phyloP scores from a whole-genome alignment of 306 rosid genomes.

The Malus sylvestris region DNA sequence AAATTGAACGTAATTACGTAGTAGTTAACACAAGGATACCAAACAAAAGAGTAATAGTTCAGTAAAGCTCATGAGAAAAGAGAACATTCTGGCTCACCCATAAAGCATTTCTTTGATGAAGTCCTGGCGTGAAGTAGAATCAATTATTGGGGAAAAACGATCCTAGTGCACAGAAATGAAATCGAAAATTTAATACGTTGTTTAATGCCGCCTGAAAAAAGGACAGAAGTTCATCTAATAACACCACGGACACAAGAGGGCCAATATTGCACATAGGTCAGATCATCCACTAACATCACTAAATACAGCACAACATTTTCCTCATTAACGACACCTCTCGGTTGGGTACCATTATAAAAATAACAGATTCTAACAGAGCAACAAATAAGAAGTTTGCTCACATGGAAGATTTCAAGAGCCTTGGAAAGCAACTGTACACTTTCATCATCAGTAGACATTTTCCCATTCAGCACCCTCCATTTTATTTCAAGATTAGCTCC shows the following conservation, averaged over 20 bases:
- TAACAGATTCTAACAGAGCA: not conserved
- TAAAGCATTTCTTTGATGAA: slow-evolving; percentile 81
- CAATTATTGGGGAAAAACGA: slow-evolving; percentile 82
- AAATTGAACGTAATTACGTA: not conserved
- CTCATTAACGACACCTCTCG: too few species aligned
- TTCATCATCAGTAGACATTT: slow-evolving; percentile 31
- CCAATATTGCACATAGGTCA: not conserved
- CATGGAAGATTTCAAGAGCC: slow-evolving; percentile 59
- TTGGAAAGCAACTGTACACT: slow-evolving; percentile 44
- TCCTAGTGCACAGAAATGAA: slow-evolving; percentile 44
- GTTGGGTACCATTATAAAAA: not conserved
- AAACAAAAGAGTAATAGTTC: not conserved
- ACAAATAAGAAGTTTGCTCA: slow-evolving; percentile 26
- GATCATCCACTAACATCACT: not conserved
- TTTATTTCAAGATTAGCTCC: slow-evolving; percentile 35
- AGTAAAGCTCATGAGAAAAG: not conserved
- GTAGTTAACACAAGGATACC: not conserved
- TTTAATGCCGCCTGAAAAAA: not conserved
- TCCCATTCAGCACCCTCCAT: slow-evolving; percentile 76
- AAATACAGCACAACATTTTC: not conserved
- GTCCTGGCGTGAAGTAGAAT: slow-evolving; percentile 67
- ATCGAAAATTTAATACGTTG: not conserved
- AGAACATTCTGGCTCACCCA: slow-evolving; percentile 46
- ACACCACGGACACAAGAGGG: not conserved
- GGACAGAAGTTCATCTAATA: not conserved